Base-by-base conservation (phyloP, 192 early-diverging fungal genomes). In the Allomyces arbusculus region DNA sequence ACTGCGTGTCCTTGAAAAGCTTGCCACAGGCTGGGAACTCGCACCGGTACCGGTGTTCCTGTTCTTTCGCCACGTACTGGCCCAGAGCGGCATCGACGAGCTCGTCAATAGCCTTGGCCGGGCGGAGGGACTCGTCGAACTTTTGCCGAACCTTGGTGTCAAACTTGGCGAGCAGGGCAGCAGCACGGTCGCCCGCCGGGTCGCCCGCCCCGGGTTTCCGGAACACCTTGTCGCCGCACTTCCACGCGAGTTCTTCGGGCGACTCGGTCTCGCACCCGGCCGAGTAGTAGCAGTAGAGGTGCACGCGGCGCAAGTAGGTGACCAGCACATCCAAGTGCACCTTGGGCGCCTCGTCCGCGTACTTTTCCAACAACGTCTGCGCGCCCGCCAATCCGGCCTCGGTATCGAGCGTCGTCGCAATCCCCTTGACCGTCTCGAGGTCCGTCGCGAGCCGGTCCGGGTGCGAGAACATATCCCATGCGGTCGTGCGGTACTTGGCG, bases 231-330 rank as follows among this genome's bases (percentile, higher is more conserved):
- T 76, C 73, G 63, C 79, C 76, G 67, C 78, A 76, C 67, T 77
- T 72, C 65, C 75, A 73, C 33, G 66, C 65, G 68, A 79, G 76
- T n/a, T 95, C 92, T 73, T 98, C 92, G 7, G 81, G 68, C 69
- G 78, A 86, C 66, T 88, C 86, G 62, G 86, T 84, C 28, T 92
- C 90, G 64, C 84, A 74, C 14, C 87, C 91, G 68, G 69, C 66
- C 50, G 87, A 90, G 80, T 98, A 98, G 79, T 95, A 96, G 81
- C 94, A 94, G 71, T 89, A 98, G 65, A 87, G 80, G 78, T 96
- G 92, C 9, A 94, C 91, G 26, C 84, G 80, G 61, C 91, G 85
- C 25, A 95, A 78, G 67, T 98, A 98, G 66, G 80, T 80, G 45
- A 98, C 80, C 65, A 82, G 77, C 66, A 94, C 66, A 71, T 98